phyloP scores from a whole-genome alignment of 768 basidiomycete species.

The Crucibulum laeve region DNA sequence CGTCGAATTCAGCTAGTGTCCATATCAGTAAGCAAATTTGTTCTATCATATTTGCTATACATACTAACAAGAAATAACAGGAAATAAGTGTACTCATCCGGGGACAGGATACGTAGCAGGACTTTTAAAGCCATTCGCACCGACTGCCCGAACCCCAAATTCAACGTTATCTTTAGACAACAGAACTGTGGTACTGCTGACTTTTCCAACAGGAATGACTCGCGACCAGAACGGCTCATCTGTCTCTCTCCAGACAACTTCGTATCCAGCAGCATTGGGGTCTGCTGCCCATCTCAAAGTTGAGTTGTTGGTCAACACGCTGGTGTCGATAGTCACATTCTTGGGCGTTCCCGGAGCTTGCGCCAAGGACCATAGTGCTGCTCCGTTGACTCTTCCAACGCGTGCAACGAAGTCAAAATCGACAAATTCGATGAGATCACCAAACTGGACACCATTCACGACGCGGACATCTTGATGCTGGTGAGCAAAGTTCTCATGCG shows the following conservation, averaged over 20 bases:
- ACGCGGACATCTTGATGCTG: constrained; percentile 55
- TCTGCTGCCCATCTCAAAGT: constrained; percentile 44
- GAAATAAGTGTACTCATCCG: constrained; percentile 5
- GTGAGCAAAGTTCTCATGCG: constrained; percentile 52
- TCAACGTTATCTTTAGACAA: constrained; percentile 50
- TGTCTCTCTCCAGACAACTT: constrained; percentile 47
- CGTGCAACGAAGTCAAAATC: constrained; percentile 50
- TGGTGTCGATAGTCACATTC: constrained; percentile 40
- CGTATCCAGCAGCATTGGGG: constrained; percentile 36
- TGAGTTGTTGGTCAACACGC: constrained; percentile 49
- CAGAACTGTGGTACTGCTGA: constrained; percentile 32
- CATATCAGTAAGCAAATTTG: neutral
- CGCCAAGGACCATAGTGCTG: constrained; percentile 50
- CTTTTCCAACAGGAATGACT: constrained; percentile 43
- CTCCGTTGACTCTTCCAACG: constrained; percentile 48
- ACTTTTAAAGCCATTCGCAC: constrained; percentile 46
- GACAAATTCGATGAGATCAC: constrained; percentile 48
- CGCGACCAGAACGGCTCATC: constrained; percentile 44
- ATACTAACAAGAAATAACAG: neutral
- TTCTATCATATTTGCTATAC: neutral
- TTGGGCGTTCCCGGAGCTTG: constrained; percentile 52
- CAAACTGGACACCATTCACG: constrained; percentile 47
- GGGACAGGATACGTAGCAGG: constrained; percentile 40
- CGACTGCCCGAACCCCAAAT: constrained; percentile 45
- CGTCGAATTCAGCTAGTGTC: neutral